A percentile compares a stretch with the other conserved stretches of the same genome.
Evolutionary conservation across 2,329 filamentous ascomycete species (phyloP).

Genomic region (Knufia fluminis): DNA sequence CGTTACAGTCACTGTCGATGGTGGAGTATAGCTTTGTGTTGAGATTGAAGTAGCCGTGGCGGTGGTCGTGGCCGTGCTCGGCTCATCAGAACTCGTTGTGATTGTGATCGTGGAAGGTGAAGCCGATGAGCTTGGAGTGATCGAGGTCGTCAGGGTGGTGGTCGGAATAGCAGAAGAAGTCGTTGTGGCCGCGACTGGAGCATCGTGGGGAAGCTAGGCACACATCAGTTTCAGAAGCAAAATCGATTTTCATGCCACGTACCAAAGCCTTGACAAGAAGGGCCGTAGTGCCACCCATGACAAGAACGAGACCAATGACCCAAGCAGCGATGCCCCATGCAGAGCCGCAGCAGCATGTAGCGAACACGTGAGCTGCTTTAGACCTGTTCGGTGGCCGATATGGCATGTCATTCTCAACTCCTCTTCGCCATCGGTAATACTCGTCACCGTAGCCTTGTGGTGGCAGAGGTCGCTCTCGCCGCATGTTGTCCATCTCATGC

Average conservation of each 20-base stretch:
- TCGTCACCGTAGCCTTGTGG: not conserved
- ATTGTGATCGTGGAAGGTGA: not conserved
- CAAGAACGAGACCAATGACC: constrained; percentile 2
- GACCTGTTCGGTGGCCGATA: not conserved
- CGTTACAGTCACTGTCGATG: not conserved
- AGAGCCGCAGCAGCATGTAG: constrained; percentile 9
- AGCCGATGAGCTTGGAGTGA: not conserved
- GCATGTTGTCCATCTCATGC: constrained; percentile 3
- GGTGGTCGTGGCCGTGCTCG: not conserved
- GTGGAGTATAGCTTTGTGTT: not conserved
- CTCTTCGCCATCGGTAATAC: constrained; percentile 5
- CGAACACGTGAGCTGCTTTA: not conserved
- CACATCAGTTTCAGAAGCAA: no score
- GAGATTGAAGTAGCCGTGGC: constrained; percentile 1
- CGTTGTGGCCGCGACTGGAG: not conserved
- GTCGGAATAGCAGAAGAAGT: not conserved
- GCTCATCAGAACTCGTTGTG: not conserved
- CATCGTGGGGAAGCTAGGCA: no score
- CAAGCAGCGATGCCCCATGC: constrained; percentile 4
- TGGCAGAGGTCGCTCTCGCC: not conserved
- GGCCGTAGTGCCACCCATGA: not conserved
- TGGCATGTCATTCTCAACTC: constrained; percentile 6
- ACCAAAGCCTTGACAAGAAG: constrained; percentile 3
- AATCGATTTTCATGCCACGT: not conserved
- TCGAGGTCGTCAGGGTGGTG: not conserved